Percentiles rank a stretch among this genome's conserved stretches.
Conservation (phyloP, 176 grass and related monocot genomes). For the Phyllostachys edulis region DNA sequence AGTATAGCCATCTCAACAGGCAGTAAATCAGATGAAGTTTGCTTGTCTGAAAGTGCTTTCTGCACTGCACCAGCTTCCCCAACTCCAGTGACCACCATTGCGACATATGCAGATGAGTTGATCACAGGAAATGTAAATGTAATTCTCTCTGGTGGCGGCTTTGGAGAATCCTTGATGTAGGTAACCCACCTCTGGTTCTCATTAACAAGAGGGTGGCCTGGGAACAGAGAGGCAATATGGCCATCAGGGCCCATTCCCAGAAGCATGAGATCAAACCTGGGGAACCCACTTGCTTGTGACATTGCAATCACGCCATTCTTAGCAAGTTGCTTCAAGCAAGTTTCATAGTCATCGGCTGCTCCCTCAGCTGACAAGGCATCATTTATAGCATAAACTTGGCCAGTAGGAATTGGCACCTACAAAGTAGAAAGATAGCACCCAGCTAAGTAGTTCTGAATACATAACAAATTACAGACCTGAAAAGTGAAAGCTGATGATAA, state of each 20-base stretch:
- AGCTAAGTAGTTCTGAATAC: neutral
- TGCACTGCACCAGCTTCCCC: constrained; percentile 62
- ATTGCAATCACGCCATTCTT: constrained; percentile 54
- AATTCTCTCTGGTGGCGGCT: constrained; percentile 92
- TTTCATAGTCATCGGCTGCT: constrained; percentile 86
- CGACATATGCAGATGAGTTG: constrained; percentile 79
- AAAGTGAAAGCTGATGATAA: neutral
- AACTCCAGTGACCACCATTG: constrained; percentile 86
- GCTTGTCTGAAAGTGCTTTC: constrained; percentile 61
- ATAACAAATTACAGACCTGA: neutral
- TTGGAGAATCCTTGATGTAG: constrained; percentile 90
- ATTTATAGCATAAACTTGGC: constrained; percentile 96
- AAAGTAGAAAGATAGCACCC: constrained; percentile 8
- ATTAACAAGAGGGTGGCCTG: constrained; percentile 74
- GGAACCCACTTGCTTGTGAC: constrained; percentile 58
- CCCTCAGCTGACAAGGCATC: constrained; percentile 83
- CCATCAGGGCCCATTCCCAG: constrained; percentile 98
- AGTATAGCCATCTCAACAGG: constrained; percentile 89
- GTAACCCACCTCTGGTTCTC: constrained; percentile 81
- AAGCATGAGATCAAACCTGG: constrained; percentile 84
- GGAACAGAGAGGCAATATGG: constrained; percentile 94
- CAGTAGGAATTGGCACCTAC: constrained; percentile 74
- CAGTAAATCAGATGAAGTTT: constrained; percentile 52
- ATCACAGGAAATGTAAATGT: constrained; percentile 94
- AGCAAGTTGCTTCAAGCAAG: constrained; percentile 72